Evolutionary conservation across 495 filamentous ascomycete species (phyloP).

Genomic region (Annulohypoxylon moriforme): DNA sequence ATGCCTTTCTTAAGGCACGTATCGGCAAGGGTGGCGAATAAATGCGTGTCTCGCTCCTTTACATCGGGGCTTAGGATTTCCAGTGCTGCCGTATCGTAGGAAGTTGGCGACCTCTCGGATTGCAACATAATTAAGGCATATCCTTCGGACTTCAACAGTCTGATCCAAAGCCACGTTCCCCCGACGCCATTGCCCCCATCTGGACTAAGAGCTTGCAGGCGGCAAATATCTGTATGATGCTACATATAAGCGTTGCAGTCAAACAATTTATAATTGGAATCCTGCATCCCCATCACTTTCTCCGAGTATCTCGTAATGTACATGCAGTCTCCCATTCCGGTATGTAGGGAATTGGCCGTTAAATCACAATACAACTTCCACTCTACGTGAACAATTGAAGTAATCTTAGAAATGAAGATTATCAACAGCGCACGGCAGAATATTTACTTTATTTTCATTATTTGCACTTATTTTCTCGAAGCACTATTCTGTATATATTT

Average conservation of each 20-base stretch:
- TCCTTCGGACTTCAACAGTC: constrained; percentile 25
- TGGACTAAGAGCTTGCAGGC: constrained; percentile 1
- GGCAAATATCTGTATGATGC: not conserved
- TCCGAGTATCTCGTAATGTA: constrained; percentile 16
- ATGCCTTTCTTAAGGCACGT: constrained; percentile 6
- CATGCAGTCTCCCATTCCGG: constrained; percentile 22
- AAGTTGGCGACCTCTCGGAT: constrained; percentile 36
- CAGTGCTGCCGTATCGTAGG: not conserved
- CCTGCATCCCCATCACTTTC: not conserved
- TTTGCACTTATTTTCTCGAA: no score
- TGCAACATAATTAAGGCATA: constrained; percentile 17
- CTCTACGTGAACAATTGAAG: no score
- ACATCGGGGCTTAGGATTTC: constrained; percentile 22
- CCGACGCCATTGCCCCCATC: not conserved
- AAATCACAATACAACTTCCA: not conserved
- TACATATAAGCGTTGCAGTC: not conserved
- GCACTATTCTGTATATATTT: no score
- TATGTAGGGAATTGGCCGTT: no score
- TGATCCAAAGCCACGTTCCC: constrained; percentile 15
- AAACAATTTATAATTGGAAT: not conserved
- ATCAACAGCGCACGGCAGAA: no score
- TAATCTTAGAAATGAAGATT: no score
- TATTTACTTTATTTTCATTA: no score
- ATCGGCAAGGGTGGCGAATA: constrained; percentile 35
- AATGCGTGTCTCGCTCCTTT: constrained; percentile 15